phyloP scores from a whole-genome alignment of 2,329 filamentous ascomycete species.

The Penicillium digitatum region DNA sequence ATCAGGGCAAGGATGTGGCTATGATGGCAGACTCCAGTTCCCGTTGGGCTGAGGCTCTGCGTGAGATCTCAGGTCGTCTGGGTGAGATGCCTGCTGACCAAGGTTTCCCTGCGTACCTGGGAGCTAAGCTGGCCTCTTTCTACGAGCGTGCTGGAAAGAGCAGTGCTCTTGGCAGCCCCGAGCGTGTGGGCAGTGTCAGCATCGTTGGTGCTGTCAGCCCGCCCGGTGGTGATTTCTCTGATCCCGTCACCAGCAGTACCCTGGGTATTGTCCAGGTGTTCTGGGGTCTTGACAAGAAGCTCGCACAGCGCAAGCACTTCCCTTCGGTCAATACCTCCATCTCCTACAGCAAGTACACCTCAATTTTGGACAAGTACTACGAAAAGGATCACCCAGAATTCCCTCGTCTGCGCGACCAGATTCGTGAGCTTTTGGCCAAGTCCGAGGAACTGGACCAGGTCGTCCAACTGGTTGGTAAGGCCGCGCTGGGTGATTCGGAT shows the following conservation, averaged over 20 bases:
- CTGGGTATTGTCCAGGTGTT: conserved; percentile 98
- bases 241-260: conserved; percentile 90
- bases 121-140: conserved; percentile 96
- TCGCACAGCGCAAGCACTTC: conserved; percentile 98
- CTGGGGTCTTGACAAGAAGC: conserved; percentile 99
- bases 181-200: conserved; percentile 86
- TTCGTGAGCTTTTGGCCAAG: conserved; percentile 88
- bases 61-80: conserved; percentile 96
- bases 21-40: conserved; percentile 99
- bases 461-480: conserved; percentile 96
- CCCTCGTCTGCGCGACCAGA: conserved; percentile 83
- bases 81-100: conserved; percentile 99
- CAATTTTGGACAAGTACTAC: conserved; percentile 85
- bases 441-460: conserved; percentile 98
- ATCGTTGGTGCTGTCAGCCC: conserved; percentile 97
- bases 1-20: conserved; percentile 93
- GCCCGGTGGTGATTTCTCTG: conserved; percentile 97
- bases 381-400: conserved; percentile 92
- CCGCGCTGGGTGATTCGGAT: conserved; percentile 88
- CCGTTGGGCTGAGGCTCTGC: conserved; percentile 95
- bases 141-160: conserved; percentile 96
- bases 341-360: conserved; percentile 96
- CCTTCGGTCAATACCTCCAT: conserved; percentile 93
- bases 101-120: conserved; percentile 96
- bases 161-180: conserved; percentile 78